Percentiles rank a stretch among this genome's conserved stretches.
These are phyloP conservation scores for Zygotorulaspora chibaensis DNA, from an alignment of 805 yeast species.

Conservation along the genomic window DNA sequence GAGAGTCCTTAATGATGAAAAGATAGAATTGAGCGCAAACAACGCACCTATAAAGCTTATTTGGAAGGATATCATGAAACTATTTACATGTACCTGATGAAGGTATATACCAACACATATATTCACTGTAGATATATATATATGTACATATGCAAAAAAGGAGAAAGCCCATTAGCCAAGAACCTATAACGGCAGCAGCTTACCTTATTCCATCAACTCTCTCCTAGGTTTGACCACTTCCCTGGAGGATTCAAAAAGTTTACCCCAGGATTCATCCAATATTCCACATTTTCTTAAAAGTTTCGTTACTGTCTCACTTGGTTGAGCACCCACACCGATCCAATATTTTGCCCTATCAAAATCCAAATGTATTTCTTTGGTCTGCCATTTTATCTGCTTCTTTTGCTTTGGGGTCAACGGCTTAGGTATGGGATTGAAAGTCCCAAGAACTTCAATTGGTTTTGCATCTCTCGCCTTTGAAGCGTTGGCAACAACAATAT, in stretches of 20 bases:
- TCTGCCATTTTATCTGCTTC: constrained; percentile 53
- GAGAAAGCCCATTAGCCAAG: neutral
- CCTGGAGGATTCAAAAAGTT: constrained; percentile 14
- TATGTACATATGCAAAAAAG: constrained; percentile 3
- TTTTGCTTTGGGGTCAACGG: constrained; percentile 53
- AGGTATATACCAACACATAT: neutral
- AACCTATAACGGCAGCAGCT: neutral
- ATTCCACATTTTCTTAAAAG: constrained; percentile 76
- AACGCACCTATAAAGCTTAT: neutral
- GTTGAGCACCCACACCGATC: constrained; percentile 97
- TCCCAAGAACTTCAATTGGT: constrained; percentile 94
- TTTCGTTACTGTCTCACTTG: constrained; percentile 73
- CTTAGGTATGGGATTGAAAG: constrained; percentile 79
- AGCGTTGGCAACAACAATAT: constrained; percentile 81
- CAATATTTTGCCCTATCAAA: constrained; percentile 89
- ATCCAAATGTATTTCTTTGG: constrained; percentile 78
- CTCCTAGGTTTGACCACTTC: constrained; percentile 23
- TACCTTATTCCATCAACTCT: constrained; percentile 22
- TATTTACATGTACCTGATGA: constrained; percentile 9
- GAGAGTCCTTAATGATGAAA: constrained; percentile 14
- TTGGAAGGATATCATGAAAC: neutral
- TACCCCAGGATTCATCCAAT: constrained; percentile 29
- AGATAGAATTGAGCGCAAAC: constrained; percentile 2
- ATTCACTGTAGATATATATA: constrained; percentile 6
- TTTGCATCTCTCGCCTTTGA: constrained; percentile 74